phyloP scores from a whole-genome alignment of 345 rosid genomes.

The Xanthoceras sorbifolium region DNA sequence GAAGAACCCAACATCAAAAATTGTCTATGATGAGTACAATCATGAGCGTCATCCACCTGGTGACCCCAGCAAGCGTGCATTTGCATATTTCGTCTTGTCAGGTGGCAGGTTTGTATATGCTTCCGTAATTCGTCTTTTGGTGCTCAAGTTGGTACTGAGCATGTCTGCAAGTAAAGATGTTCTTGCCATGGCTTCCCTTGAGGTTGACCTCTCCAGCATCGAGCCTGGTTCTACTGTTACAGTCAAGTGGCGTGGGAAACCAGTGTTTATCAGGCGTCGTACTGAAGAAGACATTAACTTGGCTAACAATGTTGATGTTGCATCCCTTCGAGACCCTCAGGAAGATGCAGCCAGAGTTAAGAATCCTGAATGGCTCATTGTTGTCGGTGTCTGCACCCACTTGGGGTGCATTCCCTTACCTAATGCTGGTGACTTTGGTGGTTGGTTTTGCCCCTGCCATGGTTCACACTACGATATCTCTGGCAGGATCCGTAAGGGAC shows the following conservation, averaged over 20 bases:
- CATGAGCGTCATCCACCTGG: slow-evolving; percentile 69
- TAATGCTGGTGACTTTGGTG: slow-evolving; percentile 65
- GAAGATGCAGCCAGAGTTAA: slow-evolving; percentile 56
- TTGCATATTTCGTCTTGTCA: slow-evolving; percentile 61
- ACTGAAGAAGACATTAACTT: slow-evolving; percentile 59
- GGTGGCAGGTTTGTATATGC: slow-evolving; percentile 75
- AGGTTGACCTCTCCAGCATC: slow-evolving; percentile 64
- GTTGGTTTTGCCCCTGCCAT: slow-evolving; percentile 73
- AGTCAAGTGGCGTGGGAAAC: slow-evolving; percentile 72
- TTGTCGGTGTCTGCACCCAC: slow-evolving; percentile 64
- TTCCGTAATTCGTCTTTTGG: slow-evolving; percentile 54
- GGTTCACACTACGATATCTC: slow-evolving; percentile 69
- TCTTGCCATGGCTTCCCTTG: slow-evolving; percentile 66
- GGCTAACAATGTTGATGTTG: slow-evolving; percentile 59
- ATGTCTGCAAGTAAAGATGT: slow-evolving; percentile 73
- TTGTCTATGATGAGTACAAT: slow-evolving; percentile 57
- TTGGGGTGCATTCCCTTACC: slow-evolving; percentile 70
- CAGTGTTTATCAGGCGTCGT: slow-evolving; percentile 61
- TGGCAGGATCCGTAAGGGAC: slow-evolving; percentile 66
- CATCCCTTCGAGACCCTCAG: slow-evolving; percentile 61
- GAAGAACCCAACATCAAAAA: slow-evolving; percentile 54
- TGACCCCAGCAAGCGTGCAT: slow-evolving; percentile 69
- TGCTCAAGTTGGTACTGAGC: slow-evolving; percentile 67
- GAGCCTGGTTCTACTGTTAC: slow-evolving; percentile 63
- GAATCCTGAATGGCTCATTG: slow-evolving; percentile 67